phyloP scores from a whole-genome alignment of 2,329 filamentous ascomycete species.

The Xylaria digitata region DNA sequence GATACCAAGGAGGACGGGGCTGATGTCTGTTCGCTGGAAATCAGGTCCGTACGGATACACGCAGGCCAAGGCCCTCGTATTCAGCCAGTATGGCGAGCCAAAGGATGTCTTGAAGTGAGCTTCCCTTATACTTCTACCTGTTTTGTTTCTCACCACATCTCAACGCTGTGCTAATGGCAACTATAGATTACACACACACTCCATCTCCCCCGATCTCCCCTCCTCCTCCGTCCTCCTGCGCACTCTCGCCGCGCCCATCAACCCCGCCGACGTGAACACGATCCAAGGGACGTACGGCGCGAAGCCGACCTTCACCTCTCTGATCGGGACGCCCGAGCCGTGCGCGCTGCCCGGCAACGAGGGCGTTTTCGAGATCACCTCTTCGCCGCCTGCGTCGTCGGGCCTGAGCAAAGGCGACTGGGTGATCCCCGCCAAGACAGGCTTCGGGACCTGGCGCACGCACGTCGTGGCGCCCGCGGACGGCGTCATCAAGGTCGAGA shows the following conservation, averaged over 20 bases:
- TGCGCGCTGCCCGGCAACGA: constrained; percentile 89
- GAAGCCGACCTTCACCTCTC: constrained; percentile 79
- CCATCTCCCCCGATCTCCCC: constrained; percentile 79
- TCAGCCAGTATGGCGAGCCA: constrained; percentile 79
- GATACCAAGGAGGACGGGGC: constrained; percentile 9
- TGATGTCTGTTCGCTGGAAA: constrained; percentile 57
- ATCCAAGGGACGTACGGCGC: constrained; percentile 96
- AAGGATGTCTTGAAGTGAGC: constrained; percentile 72
- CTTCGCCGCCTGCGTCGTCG: constrained; percentile 64
- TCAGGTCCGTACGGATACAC: constrained; percentile 81
- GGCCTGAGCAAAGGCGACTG: constrained; percentile 81
- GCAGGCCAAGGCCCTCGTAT: constrained; percentile 84
- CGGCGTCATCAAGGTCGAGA: constrained; percentile 62
- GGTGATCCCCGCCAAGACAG: constrained; percentile 86
- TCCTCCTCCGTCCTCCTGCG: constrained; percentile 76
- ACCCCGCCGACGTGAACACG: constrained; percentile 97
- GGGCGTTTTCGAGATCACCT: constrained; percentile 89
- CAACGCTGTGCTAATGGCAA: background rate
- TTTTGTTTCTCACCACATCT: background rate
- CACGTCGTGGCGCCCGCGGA: constrained; percentile 75
- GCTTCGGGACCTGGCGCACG: constrained; percentile 94
- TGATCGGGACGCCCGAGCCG: constrained; percentile 80
- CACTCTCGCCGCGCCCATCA: constrained; percentile 90
- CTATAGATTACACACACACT: constrained; percentile 75
- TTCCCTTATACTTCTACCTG: background rate